Evolutionary conservation across 1,284 basidiomycete species (phyloP).

Genomic region (Irpex sp.): DNA sequence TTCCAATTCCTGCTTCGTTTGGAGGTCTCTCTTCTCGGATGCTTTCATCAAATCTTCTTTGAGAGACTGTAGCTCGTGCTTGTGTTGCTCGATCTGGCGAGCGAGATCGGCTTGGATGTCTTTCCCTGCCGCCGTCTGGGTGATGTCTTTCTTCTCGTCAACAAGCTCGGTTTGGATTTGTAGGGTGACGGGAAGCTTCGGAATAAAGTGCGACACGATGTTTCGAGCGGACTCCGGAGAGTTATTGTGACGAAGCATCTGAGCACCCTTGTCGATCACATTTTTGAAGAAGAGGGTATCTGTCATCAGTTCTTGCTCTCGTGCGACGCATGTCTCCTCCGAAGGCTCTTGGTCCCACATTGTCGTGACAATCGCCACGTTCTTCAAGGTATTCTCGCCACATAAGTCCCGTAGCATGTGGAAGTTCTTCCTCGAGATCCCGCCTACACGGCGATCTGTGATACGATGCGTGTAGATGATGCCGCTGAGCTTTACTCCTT

Average conservation of each 20-base stretch:
- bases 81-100: slow-evolving; percentile 7
- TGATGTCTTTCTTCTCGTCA: slow-evolving; percentile 15
- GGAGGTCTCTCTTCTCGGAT: slow-evolving; percentile 1
- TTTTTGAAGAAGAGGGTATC: slow-evolving; percentile 19
- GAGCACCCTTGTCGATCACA: slow-evolving; percentile 17
- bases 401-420: slow-evolving; percentile 48
- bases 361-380: slow-evolving; percentile 48
- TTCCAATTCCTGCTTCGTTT: slow-evolving; percentile 11
- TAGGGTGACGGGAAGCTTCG: slow-evolving; percentile 11
- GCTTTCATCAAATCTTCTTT: slow-evolving; percentile 11
- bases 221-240: slow-evolving; percentile 11
- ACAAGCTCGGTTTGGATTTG: slow-evolving; percentile 19
- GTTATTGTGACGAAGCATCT: slow-evolving; percentile 19
- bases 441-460: slow-evolving; percentile 47
- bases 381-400: slow-evolving; percentile 43
- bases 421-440: slow-evolving; percentile 48
- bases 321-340: slow-evolving; percentile 11
- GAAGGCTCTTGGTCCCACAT: slow-evolving; percentile 44
- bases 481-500: slow-evolving; percentile 39
- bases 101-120: slow-evolving; percentile 10
- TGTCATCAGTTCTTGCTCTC: slow-evolving; percentile 17
- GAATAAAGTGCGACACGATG: slow-evolving; percentile 13
- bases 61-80: slow-evolving; percentile 7
- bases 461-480: slow-evolving; percentile 56
- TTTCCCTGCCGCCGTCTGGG: slow-evolving; percentile 11